Evolutionary conservation across 345 rosid species (phyloP).

Genomic region (Combretum micranthum): DNA sequence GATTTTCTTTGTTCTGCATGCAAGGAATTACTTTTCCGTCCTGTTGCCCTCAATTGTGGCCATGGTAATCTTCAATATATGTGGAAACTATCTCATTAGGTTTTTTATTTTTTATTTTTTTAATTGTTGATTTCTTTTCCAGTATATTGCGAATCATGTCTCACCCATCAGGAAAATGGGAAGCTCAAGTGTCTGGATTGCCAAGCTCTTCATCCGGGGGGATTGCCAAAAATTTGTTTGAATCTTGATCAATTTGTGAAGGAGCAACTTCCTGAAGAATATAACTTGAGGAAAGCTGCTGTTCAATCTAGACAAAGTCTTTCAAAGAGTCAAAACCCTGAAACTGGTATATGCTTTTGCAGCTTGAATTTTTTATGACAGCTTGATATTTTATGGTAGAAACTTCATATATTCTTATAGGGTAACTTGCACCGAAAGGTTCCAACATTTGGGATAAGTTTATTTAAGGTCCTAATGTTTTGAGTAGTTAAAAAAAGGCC

Average conservation of each 20-base stretch:
- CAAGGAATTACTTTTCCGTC: constrained; percentile 52
- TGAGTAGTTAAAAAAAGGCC: too few relatives aligned
- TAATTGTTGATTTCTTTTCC: constrained; percentile 10
- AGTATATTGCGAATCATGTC: constrained; percentile 72
- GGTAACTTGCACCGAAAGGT: too few relatives aligned
- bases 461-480: too few relatives aligned
- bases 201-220: constrained; percentile 46
- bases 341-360: constrained; percentile 8
- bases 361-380: background rate
- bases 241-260: constrained; percentile 51
- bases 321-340: constrained; percentile 18
- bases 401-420: too few relatives aligned
- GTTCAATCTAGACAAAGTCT: constrained; percentile 21
- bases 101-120: background rate
- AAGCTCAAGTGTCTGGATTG: constrained; percentile 59
- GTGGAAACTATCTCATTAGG: background rate
- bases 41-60: constrained; percentile 76
- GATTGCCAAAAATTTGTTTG: constrained; percentile 61
- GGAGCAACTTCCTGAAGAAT: constrained; percentile 51
- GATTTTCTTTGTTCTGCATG: constrained; percentile 67
- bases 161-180: constrained; percentile 26
- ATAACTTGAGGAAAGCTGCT: constrained; percentile 39
- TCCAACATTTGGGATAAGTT: too few relatives aligned
- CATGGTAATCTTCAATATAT: constrained; percentile 48
- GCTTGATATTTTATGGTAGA: background rate